Conservation (phyloP, 768 basidiomycete genomes). For the Suillus spraguei region DNA sequence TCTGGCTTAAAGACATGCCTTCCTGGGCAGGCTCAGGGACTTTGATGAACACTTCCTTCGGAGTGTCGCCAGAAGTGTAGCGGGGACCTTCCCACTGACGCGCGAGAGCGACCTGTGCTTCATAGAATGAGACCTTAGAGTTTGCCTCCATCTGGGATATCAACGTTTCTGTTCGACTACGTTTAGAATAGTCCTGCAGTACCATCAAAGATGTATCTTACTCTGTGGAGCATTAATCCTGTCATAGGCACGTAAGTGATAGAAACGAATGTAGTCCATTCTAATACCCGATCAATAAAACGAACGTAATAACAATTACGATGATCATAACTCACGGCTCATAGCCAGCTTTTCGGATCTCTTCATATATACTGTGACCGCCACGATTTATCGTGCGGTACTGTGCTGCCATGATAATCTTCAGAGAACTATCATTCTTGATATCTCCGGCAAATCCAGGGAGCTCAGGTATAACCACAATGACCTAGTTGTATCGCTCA, state of each 20-base stretch:
- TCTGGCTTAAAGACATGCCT: slow-evolving; percentile 53
- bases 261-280: slow-evolving; percentile 87
- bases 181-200: slow-evolving; percentile 23
- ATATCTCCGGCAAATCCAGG: slow-evolving; percentile 90
- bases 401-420: slow-evolving; percentile 87
- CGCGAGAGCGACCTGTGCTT: slow-evolving; percentile 86
- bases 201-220: slow-evolving; percentile 31
- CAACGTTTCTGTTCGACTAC: slow-evolving; percentile 37
- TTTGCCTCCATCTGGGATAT: slow-evolving; percentile 72
- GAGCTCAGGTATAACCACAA: slow-evolving; percentile 87
- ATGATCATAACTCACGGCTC: slow-evolving; percentile 61
- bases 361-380: slow-evolving; percentile 83
- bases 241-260: slow-evolving; percentile 91
- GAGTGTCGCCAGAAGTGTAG: slow-evolving; percentile 34
- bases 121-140: slow-evolving; percentile 78
- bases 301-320: not conserved
- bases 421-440: slow-evolving; percentile 60
- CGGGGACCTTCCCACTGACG: slow-evolving; percentile 70
- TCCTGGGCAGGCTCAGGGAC: slow-evolving; percentile 53
- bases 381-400: slow-evolving; percentile 91
- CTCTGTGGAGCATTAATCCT: slow-evolving; percentile 79
- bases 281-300: slow-evolving; percentile 37
- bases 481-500: slow-evolving; percentile 50
- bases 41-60: slow-evolving; percentile 60
- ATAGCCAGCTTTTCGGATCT: slow-evolving; percentile 72